Base-by-base conservation (phyloP, 1,284 basidiomycete genomes). In the Sanguinoderma infundibulare region DNA sequence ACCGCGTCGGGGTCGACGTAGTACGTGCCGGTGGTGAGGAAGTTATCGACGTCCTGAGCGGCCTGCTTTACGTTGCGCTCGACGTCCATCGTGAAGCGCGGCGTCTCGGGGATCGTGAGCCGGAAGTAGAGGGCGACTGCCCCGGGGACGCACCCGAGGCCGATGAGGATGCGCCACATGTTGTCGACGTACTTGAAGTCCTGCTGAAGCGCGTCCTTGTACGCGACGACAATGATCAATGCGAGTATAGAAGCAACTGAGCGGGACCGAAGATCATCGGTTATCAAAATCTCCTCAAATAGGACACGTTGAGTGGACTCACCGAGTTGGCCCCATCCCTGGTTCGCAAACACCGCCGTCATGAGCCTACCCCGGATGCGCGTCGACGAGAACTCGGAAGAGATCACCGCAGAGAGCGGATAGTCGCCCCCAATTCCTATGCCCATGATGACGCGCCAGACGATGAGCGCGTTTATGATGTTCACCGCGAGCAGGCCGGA, bases 51-150 rank as follows among this genome's bases (percentile, higher is more conserved):
- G 71, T 94, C 90, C 60, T 83, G 77, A 7, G 85, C 71, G 5
- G 91, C 91, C 72, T 90, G 88, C 69, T 86, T 81, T 63, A 94
- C 83, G 77, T 95, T 93, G 59, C 91, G 86, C 78, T 94, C 91
- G 68, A 95, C 85, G 77, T 95, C 93, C 89, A 95, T 92, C 57
- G 92, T 95, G 83, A 91, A 95, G 64, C 92, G 90, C 32, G 92
- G 86, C 0, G 89, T 91, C 74, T 92, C 90, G 10, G 89, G 89
- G 64, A 92, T 89, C 17, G 87, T 90, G 15, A 92, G 81, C 66
- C 90, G 89, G 83, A 89, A 90, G 78, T 90, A 91, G 42, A 92
- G 83, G 5, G 89, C 89, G 55, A 88, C 71, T 30, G 79, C 78
- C 51, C 83, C 89, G 3, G 90, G 90, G 24, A 92, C 79, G 53